Evolutionary conservation across 2,329 filamentous ascomycete genomes (phyloP).

Genomic region (Emydomyces testavorans): DNA sequence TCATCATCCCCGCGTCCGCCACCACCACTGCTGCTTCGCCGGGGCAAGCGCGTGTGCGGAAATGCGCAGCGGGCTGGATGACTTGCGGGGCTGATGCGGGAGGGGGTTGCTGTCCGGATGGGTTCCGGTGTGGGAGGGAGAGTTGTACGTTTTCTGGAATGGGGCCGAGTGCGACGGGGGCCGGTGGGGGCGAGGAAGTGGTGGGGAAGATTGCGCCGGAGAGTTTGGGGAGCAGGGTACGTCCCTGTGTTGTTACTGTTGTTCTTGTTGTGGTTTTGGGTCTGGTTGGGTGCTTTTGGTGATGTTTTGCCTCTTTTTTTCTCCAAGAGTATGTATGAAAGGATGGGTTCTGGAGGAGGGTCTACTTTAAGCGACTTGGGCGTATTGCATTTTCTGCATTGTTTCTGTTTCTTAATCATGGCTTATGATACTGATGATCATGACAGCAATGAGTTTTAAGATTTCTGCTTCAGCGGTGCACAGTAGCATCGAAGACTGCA

Average conservation of each 20-base stretch:
- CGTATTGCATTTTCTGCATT: no score
- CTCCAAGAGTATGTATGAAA: neutral
- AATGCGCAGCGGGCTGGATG: slow-evolving; percentile 71
- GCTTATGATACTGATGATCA: no score
- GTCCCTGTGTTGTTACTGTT: neutral
- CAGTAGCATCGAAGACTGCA: no score
- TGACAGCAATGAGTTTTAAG: no score
- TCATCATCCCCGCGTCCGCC: slow-evolving; percentile 50
- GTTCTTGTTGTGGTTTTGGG: neutral
- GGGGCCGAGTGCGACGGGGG: neutral
- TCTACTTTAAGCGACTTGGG: no score
- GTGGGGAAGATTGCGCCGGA: slow-evolving; percentile 28
- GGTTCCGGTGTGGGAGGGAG: slow-evolving; percentile 59
- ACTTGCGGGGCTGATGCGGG: slow-evolving; percentile 54
- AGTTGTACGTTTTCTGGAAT: slow-evolving; percentile 53
- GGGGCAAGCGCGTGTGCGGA: slow-evolving; percentile 26
- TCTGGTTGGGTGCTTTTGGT: neutral
- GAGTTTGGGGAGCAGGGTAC: neutral
- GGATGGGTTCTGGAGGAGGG: neutral
- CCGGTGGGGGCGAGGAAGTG: slow-evolving; percentile 32
- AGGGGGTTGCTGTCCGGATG: slow-evolving; percentile 73
- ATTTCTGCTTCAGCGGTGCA: no score
- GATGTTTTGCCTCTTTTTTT: neutral
- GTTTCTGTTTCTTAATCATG: no score
- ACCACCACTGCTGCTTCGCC: slow-evolving; percentile 30